Percentiles rank a stretch among this genome's conserved stretches.
Evolutionary conservation across 495 filamentous ascomycete genomes (phyloP).

Genomic region (Wilcoxina mikolae): DNA sequence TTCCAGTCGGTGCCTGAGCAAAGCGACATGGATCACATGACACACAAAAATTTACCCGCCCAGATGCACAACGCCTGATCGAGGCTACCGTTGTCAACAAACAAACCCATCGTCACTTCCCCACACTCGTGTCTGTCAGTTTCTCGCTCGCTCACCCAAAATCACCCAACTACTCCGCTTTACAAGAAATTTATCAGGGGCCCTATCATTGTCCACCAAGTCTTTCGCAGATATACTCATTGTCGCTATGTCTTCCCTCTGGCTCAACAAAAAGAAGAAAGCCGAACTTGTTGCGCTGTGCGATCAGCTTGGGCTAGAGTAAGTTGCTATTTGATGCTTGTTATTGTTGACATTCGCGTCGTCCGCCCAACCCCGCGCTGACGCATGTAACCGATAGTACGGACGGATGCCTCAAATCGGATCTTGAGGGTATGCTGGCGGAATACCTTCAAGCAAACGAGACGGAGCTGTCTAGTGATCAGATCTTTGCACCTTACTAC

Average conservation of each 20-base stretch:
- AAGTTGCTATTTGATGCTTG: too few relatives aligned
- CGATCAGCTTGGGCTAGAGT: slow-evolving; percentile 52
- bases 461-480: slow-evolving; percentile 43
- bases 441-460: slow-evolving; percentile 55
- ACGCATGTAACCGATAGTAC: slow-evolving; percentile 37
- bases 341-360: slow-evolving; percentile 14
- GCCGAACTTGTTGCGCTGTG: slow-evolving; percentile 62
- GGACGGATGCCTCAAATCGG: slow-evolving; percentile 58
- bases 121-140: slow-evolving; percentile 9
- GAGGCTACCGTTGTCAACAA: background rate
- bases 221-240: background rate
- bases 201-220: background rate
- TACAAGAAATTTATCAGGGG: background rate
- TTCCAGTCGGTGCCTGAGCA: too few relatives aligned
- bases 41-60: background rate
- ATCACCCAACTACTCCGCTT: too few relatives aligned
- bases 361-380: slow-evolving; percentile 7
- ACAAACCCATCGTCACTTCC: slow-evolving; percentile 8
- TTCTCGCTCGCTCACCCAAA: too few relatives aligned
- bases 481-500: slow-evolving; percentile 62
- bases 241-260: slow-evolving; percentile 30
- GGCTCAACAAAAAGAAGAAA: slow-evolving; percentile 75
- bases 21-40: too few relatives aligned
- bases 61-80: background rate
- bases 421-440: slow-evolving; percentile 66